Evolutionary conservation across 306 rosid genomes (phyloP).

Genomic region (Castanea crenata): DNA sequence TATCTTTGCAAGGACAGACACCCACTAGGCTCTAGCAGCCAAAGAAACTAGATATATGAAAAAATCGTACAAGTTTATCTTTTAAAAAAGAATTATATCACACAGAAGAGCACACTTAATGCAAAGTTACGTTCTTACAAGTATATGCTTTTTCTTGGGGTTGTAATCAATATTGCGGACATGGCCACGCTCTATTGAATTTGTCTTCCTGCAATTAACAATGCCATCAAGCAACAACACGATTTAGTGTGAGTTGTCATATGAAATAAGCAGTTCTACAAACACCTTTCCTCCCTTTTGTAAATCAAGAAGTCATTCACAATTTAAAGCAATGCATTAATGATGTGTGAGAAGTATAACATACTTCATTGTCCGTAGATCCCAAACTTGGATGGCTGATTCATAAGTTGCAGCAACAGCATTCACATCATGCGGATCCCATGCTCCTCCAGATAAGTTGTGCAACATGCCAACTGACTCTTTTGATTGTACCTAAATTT

Average conservation of each 20-base stretch:
- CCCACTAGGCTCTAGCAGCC: neutral
- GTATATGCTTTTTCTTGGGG: constrained; percentile 64
- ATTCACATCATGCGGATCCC: constrained; percentile 97
- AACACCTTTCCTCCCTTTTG: neutral
- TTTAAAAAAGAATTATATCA: constrained; percentile 1
- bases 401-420: constrained; percentile 82
- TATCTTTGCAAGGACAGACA: neutral
- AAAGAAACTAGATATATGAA: neutral
- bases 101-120: neutral
- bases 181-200: constrained; percentile 74
- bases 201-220: constrained; percentile 72
- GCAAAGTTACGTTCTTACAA: constrained; percentile 56
- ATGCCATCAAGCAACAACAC: constrained; percentile 19
- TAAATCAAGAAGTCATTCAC: neutral
- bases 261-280: constrained; percentile 1
- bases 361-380: constrained; percentile 90
- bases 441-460: constrained; percentile 88
- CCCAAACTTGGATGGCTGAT: constrained; percentile 90
- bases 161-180: constrained; percentile 75
- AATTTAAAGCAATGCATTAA: neutral
- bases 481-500: constrained; percentile 73
- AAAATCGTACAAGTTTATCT: neutral
- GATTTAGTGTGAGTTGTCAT: neutral
- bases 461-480: constrained; percentile 85
- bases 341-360: constrained; percentile 26